Conservation (phyloP, 441 rosid genomes). For the Oxalis stricta region DNA sequence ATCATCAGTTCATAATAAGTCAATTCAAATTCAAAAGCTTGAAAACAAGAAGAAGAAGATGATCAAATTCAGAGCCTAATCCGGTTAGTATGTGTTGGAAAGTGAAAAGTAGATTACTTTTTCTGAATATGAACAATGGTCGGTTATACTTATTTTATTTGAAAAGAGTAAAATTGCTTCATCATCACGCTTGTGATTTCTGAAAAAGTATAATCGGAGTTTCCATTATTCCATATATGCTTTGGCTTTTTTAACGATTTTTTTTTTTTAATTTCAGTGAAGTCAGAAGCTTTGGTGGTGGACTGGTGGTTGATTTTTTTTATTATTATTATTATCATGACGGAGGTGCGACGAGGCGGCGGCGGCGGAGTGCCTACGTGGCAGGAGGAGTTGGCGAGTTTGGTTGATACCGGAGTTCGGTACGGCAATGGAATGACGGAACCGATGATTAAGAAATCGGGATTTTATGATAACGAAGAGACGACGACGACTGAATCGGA, state of each 20-base stretch:
- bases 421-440: constrained; percentile 8
- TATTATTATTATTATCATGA: too few species aligned
- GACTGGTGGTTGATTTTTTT: too few species aligned
- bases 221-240: too few species aligned
- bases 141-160: constrained; percentile 22
- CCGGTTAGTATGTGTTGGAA: constrained; percentile 16
- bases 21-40: background rate
- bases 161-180: constrained; percentile 20
- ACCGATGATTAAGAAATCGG: constrained; percentile 4
- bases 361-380: constrained; percentile 48
- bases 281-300: too few species aligned
- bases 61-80: constrained; percentile 19
- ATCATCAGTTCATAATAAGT: too few species aligned
- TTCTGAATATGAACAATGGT: constrained; percentile 22
- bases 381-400: constrained; percentile 60
- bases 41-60: background rate
- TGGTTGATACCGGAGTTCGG: constrained; percentile 37
- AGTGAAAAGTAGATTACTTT: constrained; percentile 28
- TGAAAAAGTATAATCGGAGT: constrained; percentile 28
- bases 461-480: too few species aligned
- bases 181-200: constrained; percentile 53
- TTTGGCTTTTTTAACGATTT: too few species aligned
- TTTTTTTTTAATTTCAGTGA: too few species aligned
- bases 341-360: constrained; percentile 39
- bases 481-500: constrained; percentile 23